A percentile compares a stretch with the other conserved stretches of the same genome.
phyloP scores from a whole-genome alignment of 768 basidiomycete species.

The Mycena epipterygia region DNA sequence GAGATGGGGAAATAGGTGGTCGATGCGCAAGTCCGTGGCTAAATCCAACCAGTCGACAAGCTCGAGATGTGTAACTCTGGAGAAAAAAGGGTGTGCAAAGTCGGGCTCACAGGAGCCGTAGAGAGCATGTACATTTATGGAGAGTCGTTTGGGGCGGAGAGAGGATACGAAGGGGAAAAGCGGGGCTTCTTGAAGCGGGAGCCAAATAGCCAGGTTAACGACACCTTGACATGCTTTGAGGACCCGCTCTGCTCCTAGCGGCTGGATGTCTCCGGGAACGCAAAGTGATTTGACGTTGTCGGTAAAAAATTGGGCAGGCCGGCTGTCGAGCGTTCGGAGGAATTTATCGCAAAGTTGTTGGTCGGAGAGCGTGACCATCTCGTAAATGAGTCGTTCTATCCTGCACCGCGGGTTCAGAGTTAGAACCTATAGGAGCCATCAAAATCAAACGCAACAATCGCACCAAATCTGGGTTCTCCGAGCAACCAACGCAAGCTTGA shows the following conservation, averaged over 20 bases:
- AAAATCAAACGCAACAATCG: background rate
- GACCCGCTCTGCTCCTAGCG: slow-evolving; percentile 33
- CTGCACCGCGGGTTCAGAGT: slow-evolving; percentile 18
- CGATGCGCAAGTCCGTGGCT: slow-evolving; percentile 11
- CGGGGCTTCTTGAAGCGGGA: slow-evolving; percentile 26
- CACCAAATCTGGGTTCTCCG: slow-evolving; percentile 42
- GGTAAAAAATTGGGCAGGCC: slow-evolving; percentile 39
- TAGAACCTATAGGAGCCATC: background rate
- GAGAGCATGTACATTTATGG: slow-evolving; percentile 41
- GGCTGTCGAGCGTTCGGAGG: slow-evolving; percentile 34
- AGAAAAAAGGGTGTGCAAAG: slow-evolving; percentile 43
- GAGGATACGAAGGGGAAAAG: slow-evolving; percentile 37
- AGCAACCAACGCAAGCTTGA: slow-evolving; percentile 37
- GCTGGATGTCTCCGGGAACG: slow-evolving; percentile 40
- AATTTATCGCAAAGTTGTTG: slow-evolving; percentile 34
- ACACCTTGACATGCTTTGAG: slow-evolving; percentile 43
- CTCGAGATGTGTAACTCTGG: slow-evolving; percentile 41
- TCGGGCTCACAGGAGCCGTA: slow-evolving; percentile 35
- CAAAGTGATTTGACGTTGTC: slow-evolving; percentile 44
- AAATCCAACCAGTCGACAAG: slow-evolving; percentile 42
- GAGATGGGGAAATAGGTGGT: slow-evolving; percentile 32
- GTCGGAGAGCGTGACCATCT: slow-evolving; percentile 39
- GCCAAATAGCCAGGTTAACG: slow-evolving; percentile 43
- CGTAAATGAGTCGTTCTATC: slow-evolving; percentile 43
- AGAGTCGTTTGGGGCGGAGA: slow-evolving; percentile 40